These are phyloP conservation scores for Mercurialis annua DNA, from an alignment of 345 rosid species.

Conservation along the genomic window DNA sequence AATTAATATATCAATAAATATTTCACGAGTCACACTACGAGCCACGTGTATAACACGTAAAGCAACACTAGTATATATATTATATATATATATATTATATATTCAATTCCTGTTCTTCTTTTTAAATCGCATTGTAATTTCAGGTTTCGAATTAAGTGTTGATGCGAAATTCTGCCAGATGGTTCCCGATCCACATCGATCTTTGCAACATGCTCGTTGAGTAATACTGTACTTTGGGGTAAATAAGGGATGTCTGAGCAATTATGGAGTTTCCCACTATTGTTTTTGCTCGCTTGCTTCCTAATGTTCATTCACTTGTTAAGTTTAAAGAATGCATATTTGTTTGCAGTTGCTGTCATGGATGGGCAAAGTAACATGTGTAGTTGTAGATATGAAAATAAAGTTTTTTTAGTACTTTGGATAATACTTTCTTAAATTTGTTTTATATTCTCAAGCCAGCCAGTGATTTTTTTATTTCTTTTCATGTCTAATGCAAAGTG, in stretches of 20 bases:
- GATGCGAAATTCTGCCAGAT: slow-evolving; percentile 14
- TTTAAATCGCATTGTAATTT: neutral
- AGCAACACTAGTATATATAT: too few relatives aligned
- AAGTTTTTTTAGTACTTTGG: neutral
- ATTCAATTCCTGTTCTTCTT: neutral
- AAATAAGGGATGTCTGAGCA: neutral
- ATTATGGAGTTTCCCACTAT: neutral
- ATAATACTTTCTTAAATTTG: too few relatives aligned
- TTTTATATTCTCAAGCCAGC: too few relatives aligned
- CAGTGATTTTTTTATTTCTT: neutral
- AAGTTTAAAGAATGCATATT: neutral
- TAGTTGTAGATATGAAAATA: slow-evolving; percentile 10
- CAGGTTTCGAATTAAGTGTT: slow-evolving; percentile 36
- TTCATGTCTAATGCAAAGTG: too few relatives aligned
- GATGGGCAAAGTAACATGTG: too few relatives aligned
- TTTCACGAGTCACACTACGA: too few relatives aligned
- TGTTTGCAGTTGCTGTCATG: neutral
- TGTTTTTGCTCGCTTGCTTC: neutral
- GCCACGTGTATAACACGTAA: too few relatives aligned
- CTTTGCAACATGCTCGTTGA: slow-evolving; percentile 19
- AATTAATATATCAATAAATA: too few relatives aligned
- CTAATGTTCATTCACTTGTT: neutral
- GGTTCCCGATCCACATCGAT: neutral
- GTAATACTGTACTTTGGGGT: neutral
- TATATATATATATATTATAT: too few relatives aligned